These are phyloP conservation scores for Breynia disticha DNA, from an alignment of 441 rosid species.

Conservation along the genomic window DNA sequence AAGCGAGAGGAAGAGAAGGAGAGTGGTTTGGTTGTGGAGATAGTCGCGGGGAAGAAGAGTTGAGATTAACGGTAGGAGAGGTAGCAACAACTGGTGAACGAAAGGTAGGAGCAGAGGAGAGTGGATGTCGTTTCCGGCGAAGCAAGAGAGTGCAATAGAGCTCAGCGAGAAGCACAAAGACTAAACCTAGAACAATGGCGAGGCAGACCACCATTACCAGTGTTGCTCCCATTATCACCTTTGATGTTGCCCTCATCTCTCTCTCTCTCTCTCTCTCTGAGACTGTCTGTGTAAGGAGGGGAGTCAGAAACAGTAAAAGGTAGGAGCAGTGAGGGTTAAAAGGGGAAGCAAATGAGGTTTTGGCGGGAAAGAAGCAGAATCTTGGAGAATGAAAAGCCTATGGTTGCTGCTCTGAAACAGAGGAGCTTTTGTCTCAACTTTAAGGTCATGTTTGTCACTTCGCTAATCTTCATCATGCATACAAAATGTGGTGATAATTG, in stretches of 20 bases:
- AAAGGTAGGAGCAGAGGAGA: constrained; percentile 15
- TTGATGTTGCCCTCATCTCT: constrained; percentile 57
- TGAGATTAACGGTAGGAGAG: background rate
- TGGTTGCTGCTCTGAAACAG: no score
- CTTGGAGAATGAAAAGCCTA: constrained; percentile 15
- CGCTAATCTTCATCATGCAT: no score
- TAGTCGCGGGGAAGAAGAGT: background rate
- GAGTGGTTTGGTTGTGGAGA: constrained; percentile 12
- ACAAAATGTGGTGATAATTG: no score
- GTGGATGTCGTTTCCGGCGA: constrained; percentile 31
- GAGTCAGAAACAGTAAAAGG: background rate
- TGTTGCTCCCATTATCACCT: constrained; percentile 81
- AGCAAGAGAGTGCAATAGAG: constrained; percentile 79
- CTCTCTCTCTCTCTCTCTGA: constrained; percentile 2
- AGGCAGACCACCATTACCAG: constrained; percentile 66
- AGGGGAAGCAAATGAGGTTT: constrained; percentile 14
- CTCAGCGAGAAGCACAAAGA: constrained; percentile 66
- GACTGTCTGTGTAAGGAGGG: constrained; percentile 1
- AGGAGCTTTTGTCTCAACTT: background rate
- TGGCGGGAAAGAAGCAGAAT: constrained; percentile 43
- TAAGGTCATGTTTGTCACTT: constrained; percentile 19
- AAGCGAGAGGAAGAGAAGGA: constrained; percentile 26
- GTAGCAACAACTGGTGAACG: constrained; percentile 5
- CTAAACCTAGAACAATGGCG: constrained; percentile 58
- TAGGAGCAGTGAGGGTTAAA: constrained; percentile 15